Evolutionary conservation across 2,329 filamentous ascomycete species (phyloP).

Genomic region (Emergomyces africanus): DNA sequence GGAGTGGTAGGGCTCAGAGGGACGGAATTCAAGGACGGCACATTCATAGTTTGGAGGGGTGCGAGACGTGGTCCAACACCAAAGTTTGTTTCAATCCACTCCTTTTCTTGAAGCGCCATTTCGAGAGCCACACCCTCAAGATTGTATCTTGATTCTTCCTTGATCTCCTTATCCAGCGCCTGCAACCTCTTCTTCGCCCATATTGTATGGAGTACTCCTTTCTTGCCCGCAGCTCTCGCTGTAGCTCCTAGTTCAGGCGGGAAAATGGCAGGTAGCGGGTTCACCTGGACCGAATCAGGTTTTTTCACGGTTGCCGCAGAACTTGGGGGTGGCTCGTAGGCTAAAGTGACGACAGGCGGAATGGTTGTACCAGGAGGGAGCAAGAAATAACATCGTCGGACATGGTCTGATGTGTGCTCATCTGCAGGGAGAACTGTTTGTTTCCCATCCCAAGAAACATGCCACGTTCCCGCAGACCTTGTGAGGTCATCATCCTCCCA

Average conservation of each 20-base stretch:
- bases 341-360: conserved; percentile 58
- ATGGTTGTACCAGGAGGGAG: conserved; percentile 59
- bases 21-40: conserved; percentile 16
- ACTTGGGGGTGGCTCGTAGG: conserved; percentile 36
- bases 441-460: conserved; percentile 75
- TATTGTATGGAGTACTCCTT: conserved; percentile 75
- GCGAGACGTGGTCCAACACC: conserved; percentile 39
- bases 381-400: conserved; percentile 64
- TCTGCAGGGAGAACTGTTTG: conserved; percentile 54
- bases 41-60: conserved; percentile 21
- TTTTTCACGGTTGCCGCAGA: conserved; percentile 22
- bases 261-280: conserved; percentile 78
- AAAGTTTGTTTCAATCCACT: conserved; percentile 78
- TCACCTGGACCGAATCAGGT: conserved; percentile 47
- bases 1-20: conserved; percentile 41
- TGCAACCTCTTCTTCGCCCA: conserved; percentile 77
- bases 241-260: conserved; percentile 59
- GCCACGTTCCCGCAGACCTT: conserved; percentile 49
- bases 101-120: conserved; percentile 71
- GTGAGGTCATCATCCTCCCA: conserved; percentile 56
- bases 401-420: conserved; percentile 41
- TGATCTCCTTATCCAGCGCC: conserved; percentile 65
- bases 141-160: conserved; percentile 57
- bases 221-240: conserved; percentile 53
- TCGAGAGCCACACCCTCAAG: conserved; percentile 69